Evolutionary conservation across 2,329 filamentous ascomycete species (phyloP), one percentile per base, ranked within the genome.

Genomic region (Bertia moriformis): DNA sequence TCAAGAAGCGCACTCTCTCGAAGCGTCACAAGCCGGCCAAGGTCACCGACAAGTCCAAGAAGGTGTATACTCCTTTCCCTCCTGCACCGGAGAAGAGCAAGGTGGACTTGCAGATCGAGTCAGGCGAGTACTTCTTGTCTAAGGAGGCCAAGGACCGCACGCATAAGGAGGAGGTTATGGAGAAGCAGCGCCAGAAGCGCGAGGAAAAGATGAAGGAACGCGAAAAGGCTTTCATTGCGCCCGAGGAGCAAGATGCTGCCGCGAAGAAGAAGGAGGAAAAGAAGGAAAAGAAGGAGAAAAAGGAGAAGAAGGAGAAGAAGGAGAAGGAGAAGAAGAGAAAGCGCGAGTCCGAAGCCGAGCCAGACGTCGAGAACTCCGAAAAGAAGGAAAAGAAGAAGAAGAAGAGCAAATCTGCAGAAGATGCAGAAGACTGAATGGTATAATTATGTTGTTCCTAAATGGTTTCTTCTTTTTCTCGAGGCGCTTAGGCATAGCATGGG

Each of bases 1-100:
- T 96, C 69, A 94, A 93, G 73, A 93, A 84, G 68, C 78, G 85
- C 53, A 89, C 81, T 41, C 71, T 96, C 47, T 87, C 76, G 64
- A 88, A 87, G 65, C 73, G 91, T 48, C 74, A 76, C 48, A 76
- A 79, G 49, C 93, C 91, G 0, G 74, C 75, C 67, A 86, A 84
- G 53, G 78, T 98, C 55, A 86, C 75, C 40, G 88, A 98, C 67
- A 98, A 98, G 72, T 62, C 67, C 55, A 93, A 89, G 73, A 96
- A 94, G 72, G 62, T 69, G 12, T 98, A 95, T 68, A 98, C 93
- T 47, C 89, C 91, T 7, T 98, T 98, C 78, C 91, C 91, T 38
- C 91, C 91, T 4, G 75, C 87, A 33, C 87, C 88, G 47, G 89
- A 98, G 70, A 94, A 94, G 83, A 95, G 88, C 75, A 98, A 96